phyloP scores from a whole-genome alignment of 768 basidiomycete species.

The Filobasidium floriforme region DNA sequence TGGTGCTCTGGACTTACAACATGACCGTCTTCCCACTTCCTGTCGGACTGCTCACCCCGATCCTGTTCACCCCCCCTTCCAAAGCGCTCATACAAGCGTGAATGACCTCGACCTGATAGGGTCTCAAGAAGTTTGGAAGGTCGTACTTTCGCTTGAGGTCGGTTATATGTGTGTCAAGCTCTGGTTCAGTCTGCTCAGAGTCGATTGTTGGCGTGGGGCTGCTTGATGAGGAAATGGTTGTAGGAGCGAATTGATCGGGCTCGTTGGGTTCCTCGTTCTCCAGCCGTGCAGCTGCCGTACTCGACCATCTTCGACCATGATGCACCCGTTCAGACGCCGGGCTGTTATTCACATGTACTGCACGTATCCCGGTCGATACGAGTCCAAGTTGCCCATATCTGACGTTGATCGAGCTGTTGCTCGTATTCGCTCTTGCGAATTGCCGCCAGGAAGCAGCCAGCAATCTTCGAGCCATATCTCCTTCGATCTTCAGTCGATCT shows the following conservation, averaged over 20 bases:
- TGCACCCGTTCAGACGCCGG: no score
- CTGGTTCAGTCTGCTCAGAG: background rate
- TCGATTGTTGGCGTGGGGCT: background rate
- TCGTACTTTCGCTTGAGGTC: background rate
- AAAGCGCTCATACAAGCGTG: conserved; percentile 68
- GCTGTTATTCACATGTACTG: no score
- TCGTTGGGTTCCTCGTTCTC: background rate
- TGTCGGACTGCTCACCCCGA: conserved; percentile 43
- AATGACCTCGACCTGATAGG: conserved; percentile 79
- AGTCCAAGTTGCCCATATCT: no score
- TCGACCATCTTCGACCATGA: no score
- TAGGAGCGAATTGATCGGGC: background rate
- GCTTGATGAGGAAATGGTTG: background rate
- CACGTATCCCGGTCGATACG: no score
- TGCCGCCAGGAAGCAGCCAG: no score
- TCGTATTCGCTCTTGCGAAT: no score
- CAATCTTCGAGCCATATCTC: no score
- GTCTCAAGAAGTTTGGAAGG: conserved; percentile 46
- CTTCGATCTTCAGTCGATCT: no score
- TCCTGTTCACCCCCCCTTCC: conserved; percentile 55
- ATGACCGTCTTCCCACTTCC: conserved; percentile 72
- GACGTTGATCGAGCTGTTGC: no score
- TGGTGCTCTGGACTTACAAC: conserved; percentile 47
- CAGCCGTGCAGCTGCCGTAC: no score
- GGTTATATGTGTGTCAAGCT: background rate